Conservation (phyloP, 345 rosid genomes). For the Brassica cretica region DNA sequence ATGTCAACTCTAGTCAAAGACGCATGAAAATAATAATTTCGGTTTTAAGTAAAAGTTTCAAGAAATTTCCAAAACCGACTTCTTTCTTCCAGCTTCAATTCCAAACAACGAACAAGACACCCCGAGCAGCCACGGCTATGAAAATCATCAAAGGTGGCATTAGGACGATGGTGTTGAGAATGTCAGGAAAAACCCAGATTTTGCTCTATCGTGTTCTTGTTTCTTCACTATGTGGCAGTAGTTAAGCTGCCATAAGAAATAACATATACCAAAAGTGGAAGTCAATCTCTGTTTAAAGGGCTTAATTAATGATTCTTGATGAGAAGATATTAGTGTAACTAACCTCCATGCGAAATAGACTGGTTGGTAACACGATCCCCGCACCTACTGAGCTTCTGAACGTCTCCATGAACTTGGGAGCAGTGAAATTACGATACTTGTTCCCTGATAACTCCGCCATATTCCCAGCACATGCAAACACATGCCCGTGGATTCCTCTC, state of each 20-base stretch:
- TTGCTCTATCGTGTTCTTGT: slow-evolving; percentile 58
- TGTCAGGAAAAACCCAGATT: slow-evolving; percentile 60
- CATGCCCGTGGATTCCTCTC: slow-evolving; percentile 89
- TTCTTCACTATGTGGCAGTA: slow-evolving; percentile 68
- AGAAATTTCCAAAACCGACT: not conserved
- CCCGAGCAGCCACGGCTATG: not conserved
- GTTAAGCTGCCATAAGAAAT: slow-evolving; percentile 53
- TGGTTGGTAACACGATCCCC: slow-evolving; percentile 85
- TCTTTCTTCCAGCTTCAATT: not conserved
- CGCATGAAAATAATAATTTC: not conserved
- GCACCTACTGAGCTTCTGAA: slow-evolving; percentile 77
- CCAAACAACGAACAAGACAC: not conserved
- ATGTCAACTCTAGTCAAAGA: not conserved
- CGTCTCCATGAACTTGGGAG: slow-evolving; percentile 59
- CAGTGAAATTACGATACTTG: slow-evolving; percentile 58
- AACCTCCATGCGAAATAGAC: slow-evolving; percentile 86
- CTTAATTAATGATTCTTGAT: not conserved
- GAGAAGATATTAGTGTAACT: slow-evolving; percentile 27
- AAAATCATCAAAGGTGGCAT: slow-evolving; percentile 17
- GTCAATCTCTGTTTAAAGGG: not conserved
- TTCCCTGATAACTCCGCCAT: slow-evolving; percentile 71
- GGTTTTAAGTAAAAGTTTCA: slow-evolving; percentile 1
- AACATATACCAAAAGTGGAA: slow-evolving; percentile 28
- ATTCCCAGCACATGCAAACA: slow-evolving; percentile 88
- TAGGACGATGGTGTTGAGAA: slow-evolving; percentile 49